Conservation (phyloP, 78 protist species). For the Planoprotostelium fungivorum region DNA sequence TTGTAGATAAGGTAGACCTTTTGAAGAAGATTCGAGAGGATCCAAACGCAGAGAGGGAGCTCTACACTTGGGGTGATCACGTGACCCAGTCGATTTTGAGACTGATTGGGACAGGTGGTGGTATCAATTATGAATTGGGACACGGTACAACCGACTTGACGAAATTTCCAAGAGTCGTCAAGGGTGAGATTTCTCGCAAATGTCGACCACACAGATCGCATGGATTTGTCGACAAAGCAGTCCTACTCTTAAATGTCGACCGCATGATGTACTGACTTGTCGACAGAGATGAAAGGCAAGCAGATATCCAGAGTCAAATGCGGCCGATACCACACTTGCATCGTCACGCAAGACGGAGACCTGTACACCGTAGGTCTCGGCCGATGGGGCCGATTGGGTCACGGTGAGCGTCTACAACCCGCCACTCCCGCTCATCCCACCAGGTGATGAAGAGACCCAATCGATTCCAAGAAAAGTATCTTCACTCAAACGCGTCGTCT, state of each 20-base stretch:
- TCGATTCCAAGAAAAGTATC: background rate
- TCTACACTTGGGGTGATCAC: background rate
- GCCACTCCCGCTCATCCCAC: background rate
- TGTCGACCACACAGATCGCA: no score
- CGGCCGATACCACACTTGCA: background rate
- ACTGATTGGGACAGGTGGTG: background rate
- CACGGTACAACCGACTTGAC: background rate
- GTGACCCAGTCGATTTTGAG: background rate
- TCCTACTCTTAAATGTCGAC: background rate
- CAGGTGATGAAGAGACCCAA: background rate
- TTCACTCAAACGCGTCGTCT: background rate
- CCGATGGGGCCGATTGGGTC: background rate
- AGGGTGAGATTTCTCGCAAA: background rate
- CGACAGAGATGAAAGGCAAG: background rate
- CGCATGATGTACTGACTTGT: background rate
- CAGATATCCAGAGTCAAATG: background rate
- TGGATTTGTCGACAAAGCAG: background rate
- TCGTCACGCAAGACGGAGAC: background rate
- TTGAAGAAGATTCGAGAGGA: background rate
- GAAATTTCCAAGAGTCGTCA: background rate
- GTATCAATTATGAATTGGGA: background rate
- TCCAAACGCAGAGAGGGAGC: background rate
- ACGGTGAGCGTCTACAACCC: background rate
- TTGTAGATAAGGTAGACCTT: background rate
- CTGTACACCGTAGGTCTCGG: background rate